Base-by-base conservation (phyloP, 2,329 filamentous ascomycete genomes). In the Volutella citrinella region DNA sequence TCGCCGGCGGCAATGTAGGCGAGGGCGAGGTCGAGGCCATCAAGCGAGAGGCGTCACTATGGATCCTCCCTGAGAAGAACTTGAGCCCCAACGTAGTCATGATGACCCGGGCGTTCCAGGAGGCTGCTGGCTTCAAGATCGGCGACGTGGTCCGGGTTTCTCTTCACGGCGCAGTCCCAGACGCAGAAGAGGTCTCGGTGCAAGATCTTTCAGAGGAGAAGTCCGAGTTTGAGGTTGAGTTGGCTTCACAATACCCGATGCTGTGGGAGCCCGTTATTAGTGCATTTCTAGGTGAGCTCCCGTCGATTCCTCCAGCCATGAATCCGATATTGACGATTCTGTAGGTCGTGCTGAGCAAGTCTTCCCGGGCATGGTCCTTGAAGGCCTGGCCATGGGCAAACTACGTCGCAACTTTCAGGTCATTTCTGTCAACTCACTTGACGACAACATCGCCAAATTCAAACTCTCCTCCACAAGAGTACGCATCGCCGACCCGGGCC, bases 91-190 rank as follows among this genome's bases (percentile, higher is more conserved):
- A 82, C 43, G 71, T 87, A 36, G 68, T 85, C 30, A 74, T 90
- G 68, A 78, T 87, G 66, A 82, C 86, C 15, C 82, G 86, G 43
- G 70, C 78, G 6, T 78, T 94, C 34, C 82, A 86, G 43, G 82
- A 85, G 21, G 74, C 78, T 7, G 84, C 84, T 46, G 78, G 78
- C 2, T 75, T 95, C 48, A 82, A 83, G 41, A 68, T 93, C 5
- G 80, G 80, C 12, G 84, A 89, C 30, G 74, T 79, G 31, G 65
- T 75, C 20, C 62, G 61, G 20, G 68, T 94, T 29, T 70, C 72
- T 7, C 73, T 90, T 16, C 66, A 72, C 3, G 69, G 74, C 9
- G 48, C 64, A 3, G 60, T 83, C 10, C 66, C 70, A 1, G 72
- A 75, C 15, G 77, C 80, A 6, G 66, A 73, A 5, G 66, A 70